Evolutionary conservation across 2,329 filamentous ascomycete species (phyloP), one percentile per base, ranked within the genome.

Genomic region (Lachnellula hyalina): DNA sequence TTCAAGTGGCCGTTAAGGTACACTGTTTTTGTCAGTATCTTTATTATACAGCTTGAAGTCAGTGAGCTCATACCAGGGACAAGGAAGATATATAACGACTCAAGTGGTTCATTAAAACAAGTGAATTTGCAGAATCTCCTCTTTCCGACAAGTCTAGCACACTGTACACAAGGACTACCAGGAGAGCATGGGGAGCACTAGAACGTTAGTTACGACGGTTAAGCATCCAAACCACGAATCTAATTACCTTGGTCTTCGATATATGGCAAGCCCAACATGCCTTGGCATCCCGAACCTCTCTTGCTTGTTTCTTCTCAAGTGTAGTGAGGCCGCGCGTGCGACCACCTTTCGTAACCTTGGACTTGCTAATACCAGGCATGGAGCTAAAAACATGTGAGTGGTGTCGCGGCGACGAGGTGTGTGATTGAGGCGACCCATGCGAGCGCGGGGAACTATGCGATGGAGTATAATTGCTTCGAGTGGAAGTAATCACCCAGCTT

Each of bases 211-310:
- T 5, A n/a, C 4, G 5, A 40, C 36, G 23, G n/a, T 32, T 15
- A 36, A 6, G 53, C 3, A 5, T 28, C 5, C 35, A n/a, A 8
- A 40, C 9, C 40, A 53, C 5, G 21, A 28, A 23, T 6, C 23
- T 21, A 38, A 38, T 35, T 47, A 65, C 65, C 59, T 68, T 68
- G 12, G 63, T 68, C 38, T 68, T 68, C 4, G 67, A 68, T 15
- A 68, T 66, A 59, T 68, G 67, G 41, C 66, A 68, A 49, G 65
- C 64, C 67, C 67, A 68, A 49, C 67, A 68, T 34, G 67, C 67
- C 47, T 65, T 64, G 4, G 63, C 64, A 35, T 68, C 62, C 17
- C 67, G 58, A 17, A 68, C 67, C 52, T 67, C 62, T 17, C 64
- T 56, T 23, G 65, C 64, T 54, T 68, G 62, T 52, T 58, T 61